A percentile compares a stretch with the other conserved stretches of the same genome.
phyloP scores from a whole-genome alignment of 1,139 yeast species.

The Suhomyces atakaporum region DNA sequence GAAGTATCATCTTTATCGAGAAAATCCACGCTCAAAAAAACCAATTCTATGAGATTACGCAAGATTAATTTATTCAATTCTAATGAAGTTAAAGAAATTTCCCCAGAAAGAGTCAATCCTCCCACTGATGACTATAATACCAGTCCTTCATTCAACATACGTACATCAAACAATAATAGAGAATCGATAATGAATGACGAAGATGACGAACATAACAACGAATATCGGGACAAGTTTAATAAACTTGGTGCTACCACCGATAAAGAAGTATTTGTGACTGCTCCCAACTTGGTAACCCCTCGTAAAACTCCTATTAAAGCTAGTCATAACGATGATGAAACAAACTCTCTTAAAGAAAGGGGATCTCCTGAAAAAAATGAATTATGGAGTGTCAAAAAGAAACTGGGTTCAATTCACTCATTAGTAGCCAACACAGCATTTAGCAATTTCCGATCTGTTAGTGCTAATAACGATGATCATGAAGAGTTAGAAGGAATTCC shows the following conservation, averaged over 20 bases:
- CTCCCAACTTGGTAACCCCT: constrained; percentile 31
- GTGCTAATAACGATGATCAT: constrained; percentile 8
- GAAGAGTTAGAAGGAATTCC: constrained; percentile 10
- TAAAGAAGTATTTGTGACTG: constrained; percentile 44
- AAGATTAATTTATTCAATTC: constrained; percentile 39
- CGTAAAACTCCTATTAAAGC: constrained; percentile 5
- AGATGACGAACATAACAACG: constrained; percentile 19
- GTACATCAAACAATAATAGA: constrained; percentile 13
- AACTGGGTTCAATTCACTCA: constrained; percentile 24
- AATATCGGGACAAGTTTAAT: constrained; percentile 20
- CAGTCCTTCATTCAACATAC: constrained; percentile 23
- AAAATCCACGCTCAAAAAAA: constrained; percentile 42
- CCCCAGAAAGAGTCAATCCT: constrained; percentile 5
- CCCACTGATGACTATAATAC: constrained; percentile 7
- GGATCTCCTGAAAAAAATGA: constrained; percentile 22
- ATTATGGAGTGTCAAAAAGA: constrained; percentile 8
- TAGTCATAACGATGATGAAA: constrained; percentile 6
- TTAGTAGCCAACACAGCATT: constrained; percentile 46
- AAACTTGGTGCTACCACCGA: constrained; percentile 27
- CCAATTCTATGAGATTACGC: constrained; percentile 47
- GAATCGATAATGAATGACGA: constrained; percentile 23
- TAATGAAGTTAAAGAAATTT: constrained; percentile 4
- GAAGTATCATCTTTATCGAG: constrained; percentile 34
- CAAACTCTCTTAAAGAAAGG: constrained; percentile 17
- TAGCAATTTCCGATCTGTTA: constrained; percentile 36